Conservation (phyloP, 495 filamentous ascomycete species). For the Aspergillus heteromorphus region DNA sequence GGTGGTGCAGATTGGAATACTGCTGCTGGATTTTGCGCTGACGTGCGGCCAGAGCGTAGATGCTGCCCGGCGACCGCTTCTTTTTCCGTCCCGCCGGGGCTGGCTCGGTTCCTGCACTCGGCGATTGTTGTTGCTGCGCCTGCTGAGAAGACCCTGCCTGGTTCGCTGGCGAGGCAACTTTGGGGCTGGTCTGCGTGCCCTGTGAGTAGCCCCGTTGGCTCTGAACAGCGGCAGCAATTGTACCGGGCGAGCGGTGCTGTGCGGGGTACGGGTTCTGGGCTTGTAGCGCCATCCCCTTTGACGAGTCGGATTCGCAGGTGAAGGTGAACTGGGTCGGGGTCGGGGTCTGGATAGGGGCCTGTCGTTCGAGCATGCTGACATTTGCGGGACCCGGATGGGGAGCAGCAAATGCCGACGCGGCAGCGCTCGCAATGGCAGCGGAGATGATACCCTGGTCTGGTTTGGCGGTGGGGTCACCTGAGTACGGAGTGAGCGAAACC, state of each 20-base stretch:
- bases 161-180: constrained; percentile 34
- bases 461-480: constrained; percentile 29
- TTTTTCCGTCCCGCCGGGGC: constrained; percentile 45
- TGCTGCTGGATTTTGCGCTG: constrained; percentile 66
- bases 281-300: constrained; percentile 55
- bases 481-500: constrained; percentile 5
- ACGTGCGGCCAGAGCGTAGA: constrained; percentile 57
- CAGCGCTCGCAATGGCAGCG: constrained; percentile 83
- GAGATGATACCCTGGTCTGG: constrained; percentile 76
- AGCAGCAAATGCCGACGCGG: constrained; percentile 61
- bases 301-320: constrained; percentile 73
- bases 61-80: constrained; percentile 51
- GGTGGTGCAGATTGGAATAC: constrained; percentile 70
- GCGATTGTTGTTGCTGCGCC: constrained; percentile 29
- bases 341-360: constrained; percentile 52
- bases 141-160: constrained; percentile 16
- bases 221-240: constrained; percentile 23
- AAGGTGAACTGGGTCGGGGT: constrained; percentile 87
- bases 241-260: constrained; percentile 31
- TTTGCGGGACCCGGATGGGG: constrained; percentile 63
- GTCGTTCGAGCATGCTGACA: constrained; percentile 68
- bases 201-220: constrained; percentile 43
- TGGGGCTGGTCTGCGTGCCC: constrained; percentile 58
- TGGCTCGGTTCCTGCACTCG: constrained; percentile 30
- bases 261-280: constrained; percentile 30